These are phyloP conservation scores for Phytophthora palmivora DNA, from an alignment of 352 stramenopile genomes.

Conservation along the genomic window DNA sequence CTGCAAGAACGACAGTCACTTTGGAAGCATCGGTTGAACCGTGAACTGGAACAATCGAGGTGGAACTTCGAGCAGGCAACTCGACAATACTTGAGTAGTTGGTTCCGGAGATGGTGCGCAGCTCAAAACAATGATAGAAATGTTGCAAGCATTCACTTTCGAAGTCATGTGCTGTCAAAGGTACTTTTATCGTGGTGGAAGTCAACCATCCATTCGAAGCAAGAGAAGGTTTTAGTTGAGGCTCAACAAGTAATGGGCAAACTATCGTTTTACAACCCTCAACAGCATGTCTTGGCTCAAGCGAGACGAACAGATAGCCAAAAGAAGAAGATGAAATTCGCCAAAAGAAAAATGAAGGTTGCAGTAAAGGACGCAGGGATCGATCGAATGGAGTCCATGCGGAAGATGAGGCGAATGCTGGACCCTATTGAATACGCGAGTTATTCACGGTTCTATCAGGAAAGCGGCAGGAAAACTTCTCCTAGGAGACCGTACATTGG, in stretches of 20 bases:
- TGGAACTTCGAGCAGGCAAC: conserved; percentile 8
- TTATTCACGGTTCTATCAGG: conserved; percentile 32
- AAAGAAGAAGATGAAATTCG: conserved; percentile 10
- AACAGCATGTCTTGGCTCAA: conserved; percentile 25
- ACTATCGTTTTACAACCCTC: conserved; percentile 48
- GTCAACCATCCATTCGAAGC: conserved; percentile 51
- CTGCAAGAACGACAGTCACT: conserved; percentile 29
- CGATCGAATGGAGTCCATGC: conserved; percentile 19
- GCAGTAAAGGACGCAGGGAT: neutral
- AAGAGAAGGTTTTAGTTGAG: conserved; percentile 54
- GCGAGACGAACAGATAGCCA: neutral
- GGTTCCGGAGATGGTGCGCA: conserved; percentile 28
- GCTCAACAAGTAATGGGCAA: conserved; percentile 42
- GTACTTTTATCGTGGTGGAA: conserved; percentile 49
- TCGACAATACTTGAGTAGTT: conserved; percentile 14
- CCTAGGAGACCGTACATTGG: neutral
- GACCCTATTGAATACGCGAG: conserved; percentile 33
- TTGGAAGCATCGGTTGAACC: conserved; percentile 28
- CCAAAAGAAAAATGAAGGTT: conserved; percentile 11
- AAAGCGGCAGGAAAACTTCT: conserved; percentile 1
- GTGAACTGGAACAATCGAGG: conserved; percentile 23
- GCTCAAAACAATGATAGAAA: conserved; percentile 8
- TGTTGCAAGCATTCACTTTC: conserved; percentile 24
- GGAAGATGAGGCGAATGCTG: conserved; percentile 45
- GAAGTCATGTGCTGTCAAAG: conserved; percentile 24